Base-by-base conservation (phyloP, 768 basidiomycete genomes). In the Mycena capillaripes region DNA sequence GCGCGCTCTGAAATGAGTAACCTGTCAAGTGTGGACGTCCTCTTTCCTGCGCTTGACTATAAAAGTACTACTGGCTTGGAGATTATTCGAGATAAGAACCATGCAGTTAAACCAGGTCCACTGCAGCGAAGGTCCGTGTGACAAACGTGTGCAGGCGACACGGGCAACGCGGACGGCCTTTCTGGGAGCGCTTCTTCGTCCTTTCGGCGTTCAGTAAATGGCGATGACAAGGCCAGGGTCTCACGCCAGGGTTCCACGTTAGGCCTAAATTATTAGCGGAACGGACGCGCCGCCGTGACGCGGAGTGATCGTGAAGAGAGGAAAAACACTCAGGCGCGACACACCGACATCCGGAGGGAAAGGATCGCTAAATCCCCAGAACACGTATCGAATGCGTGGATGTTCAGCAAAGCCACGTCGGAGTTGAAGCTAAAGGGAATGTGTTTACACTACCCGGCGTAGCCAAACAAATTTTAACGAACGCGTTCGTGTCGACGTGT, bases 401-500 rank as follows among this genome's bases (percentile, higher is more conserved):
- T 16, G 4, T 56, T 56, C 29, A 32, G 9, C 21, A 4, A 25
- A 57, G 56, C 32, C 30, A 62, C 46, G 46, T 53, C 52, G 52
- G 12, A 48, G 30, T 32, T 2, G 32, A 12, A 63, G 34, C 4
- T 14, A 29, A 23, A 38, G 30, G 50, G 17, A 11, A 14, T 14
- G 23, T 40, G 36, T 55, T 46, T 67, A 25, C 19, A 25, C 1
- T 25, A 8, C 17, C 3, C 27, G 34, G 19, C 46, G 29, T n/a
- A 17, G 42, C 46, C 56, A 68, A 68, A 68, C 62, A 70, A 56
- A n/a, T n/a, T n/a, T n/a, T n/a, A n/a, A n/a, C n/a, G n/a, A n/a
- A 55, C 42, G 55, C 69, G 78, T 66, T 61, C 27, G n/a, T 25
- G 36, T 27, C 55, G 81, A 81, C 79, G 79, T 79, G 79, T 78